These are phyloP conservation scores for Lasiodiplodia gonubiensis DNA, from an alignment of 2,329 filamentous ascomycete species.

Conservation along the genomic window DNA sequence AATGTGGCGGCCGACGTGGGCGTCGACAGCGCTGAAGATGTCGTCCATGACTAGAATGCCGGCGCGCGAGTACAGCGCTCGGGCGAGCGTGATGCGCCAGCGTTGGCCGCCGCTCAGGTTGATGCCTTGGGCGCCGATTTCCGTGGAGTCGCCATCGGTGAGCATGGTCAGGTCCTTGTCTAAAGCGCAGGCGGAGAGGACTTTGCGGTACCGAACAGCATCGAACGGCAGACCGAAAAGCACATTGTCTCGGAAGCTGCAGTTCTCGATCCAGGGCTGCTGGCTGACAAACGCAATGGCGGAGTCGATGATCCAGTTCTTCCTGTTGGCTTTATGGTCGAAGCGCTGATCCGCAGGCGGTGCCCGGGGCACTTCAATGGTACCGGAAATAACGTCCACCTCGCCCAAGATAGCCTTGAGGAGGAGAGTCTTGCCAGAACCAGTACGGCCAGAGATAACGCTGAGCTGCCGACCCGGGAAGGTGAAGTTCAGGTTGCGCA, in stretches of 20 bases:
- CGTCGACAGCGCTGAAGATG: conserved; percentile 78
- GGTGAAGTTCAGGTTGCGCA: conserved; percentile 67
- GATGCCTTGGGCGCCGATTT: conserved; percentile 84
- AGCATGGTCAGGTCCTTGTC: conserved; percentile 78
- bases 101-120: conserved; percentile 80
- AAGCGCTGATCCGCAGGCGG: conserved; percentile 56
- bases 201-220: conserved; percentile 71
- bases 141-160: conserved; percentile 76
- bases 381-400: conserved; percentile 70
- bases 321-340: conserved; percentile 63
- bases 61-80: conserved; percentile 72
- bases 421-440: conserved; percentile 77
- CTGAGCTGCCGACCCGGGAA: conserved; percentile 74
- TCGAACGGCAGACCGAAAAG: conserved; percentile 76
- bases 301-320: conserved; percentile 71
- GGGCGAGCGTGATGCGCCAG: conserved; percentile 34
- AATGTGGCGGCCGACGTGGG: conserved; percentile 67
- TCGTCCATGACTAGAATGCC: conserved; percentile 81
- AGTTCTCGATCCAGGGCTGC: conserved; percentile 76
- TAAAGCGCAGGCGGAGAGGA: conserved; percentile 74
- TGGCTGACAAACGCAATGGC: conserved; percentile 75
- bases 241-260: conserved; percentile 78
- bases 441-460: conserved; percentile 77
- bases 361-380: conserved; percentile 55
- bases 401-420: conserved; percentile 77